These are phyloP conservation scores for Amphirosellinia nigrospora DNA, from an alignment of 495 filamentous ascomycete genomes.

Conservation along the genomic window DNA sequence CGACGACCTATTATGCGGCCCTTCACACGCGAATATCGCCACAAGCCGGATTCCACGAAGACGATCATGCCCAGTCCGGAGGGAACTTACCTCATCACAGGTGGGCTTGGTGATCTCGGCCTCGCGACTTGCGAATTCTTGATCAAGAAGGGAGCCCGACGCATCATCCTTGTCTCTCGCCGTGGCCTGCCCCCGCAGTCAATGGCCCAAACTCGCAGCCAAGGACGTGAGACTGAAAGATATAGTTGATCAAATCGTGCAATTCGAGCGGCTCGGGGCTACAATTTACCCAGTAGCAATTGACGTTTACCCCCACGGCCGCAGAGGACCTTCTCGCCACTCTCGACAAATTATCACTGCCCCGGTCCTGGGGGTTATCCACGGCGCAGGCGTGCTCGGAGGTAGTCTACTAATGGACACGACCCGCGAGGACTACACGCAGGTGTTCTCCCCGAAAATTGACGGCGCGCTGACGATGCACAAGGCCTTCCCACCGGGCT, in stretches of 20 bases:
- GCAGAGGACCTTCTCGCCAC: slow-evolving; percentile 19
- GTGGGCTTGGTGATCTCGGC: slow-evolving; percentile 54
- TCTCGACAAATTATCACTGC: slow-evolving; percentile 31
- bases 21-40: slow-evolving; percentile 31
- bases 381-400: slow-evolving; percentile 53
- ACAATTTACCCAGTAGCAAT: slow-evolving; percentile 30
- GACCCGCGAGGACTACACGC: slow-evolving; percentile 34
- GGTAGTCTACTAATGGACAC: slow-evolving; percentile 45
- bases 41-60: slow-evolving; percentile 29
- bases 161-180: slow-evolving; percentile 48
- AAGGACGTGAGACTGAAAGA: not conserved
- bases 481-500: slow-evolving; percentile 36
- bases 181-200: slow-evolving; percentile 25
- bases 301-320: slow-evolving; percentile 34
- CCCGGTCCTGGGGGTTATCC: slow-evolving; percentile 53
- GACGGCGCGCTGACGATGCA: slow-evolving; percentile 45
- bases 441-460: slow-evolving; percentile 49
- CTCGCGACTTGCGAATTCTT: slow-evolving; percentile 45
- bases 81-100: slow-evolving; percentile 54
- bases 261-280: slow-evolving; percentile 39
- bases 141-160: slow-evolving; percentile 46
- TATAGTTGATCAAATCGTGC: slow-evolving; percentile 31
- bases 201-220: slow-evolving; percentile 22
- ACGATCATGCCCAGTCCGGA: slow-evolving; percentile 35
- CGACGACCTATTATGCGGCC: slow-evolving; percentile 39